phyloP scores from a whole-genome alignment of 495 filamentous ascomycete species.

The Neurospora africana region DNA sequence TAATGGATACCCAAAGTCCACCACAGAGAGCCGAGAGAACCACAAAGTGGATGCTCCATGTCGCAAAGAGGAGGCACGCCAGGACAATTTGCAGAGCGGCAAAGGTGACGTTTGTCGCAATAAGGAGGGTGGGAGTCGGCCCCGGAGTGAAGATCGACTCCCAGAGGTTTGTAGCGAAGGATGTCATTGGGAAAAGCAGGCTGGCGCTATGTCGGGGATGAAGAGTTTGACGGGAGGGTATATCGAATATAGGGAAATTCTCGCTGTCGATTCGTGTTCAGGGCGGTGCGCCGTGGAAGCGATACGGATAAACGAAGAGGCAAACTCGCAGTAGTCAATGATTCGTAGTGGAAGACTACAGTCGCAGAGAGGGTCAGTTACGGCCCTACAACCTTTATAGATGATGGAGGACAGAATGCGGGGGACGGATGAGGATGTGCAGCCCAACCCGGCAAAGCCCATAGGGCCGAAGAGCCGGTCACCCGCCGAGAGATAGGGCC shows the following conservation, averaged over 20 bases:
- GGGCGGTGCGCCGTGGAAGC: neutral
- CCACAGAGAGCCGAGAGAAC: slow-evolving; percentile 66
- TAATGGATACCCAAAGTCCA: slow-evolving; percentile 84
- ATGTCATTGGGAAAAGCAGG: slow-evolving; percentile 48
- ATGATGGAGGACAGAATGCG: neutral
- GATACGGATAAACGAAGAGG: neutral
- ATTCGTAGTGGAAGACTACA: neutral
- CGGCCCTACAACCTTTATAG: neutral
- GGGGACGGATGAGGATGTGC: neutral
- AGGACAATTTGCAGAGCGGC: slow-evolving; percentile 73
- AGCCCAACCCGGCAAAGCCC: neutral
- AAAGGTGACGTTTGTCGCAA: slow-evolving; percentile 87
- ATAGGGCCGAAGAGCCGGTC: neutral
- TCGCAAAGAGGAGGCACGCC: slow-evolving; percentile 63
- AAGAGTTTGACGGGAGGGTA: neutral
- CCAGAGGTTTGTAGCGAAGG: slow-evolving; percentile 77
- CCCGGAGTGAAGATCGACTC: slow-evolving; percentile 86
- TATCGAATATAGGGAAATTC: neutral
- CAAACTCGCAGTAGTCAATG: neutral
- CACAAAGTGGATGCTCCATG: slow-evolving; percentile 80
- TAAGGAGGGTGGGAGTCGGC: slow-evolving; percentile 72
- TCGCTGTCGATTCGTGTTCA: neutral
- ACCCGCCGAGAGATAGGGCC: neutral
- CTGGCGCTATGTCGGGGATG: neutral
- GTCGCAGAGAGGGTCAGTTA: neutral